A percentile compares a stretch with the other conserved stretches of the same genome.
Evolutionary conservation across 164 flowering plant species (phyloP).

Genomic region (Taxillus chinensis): DNA sequence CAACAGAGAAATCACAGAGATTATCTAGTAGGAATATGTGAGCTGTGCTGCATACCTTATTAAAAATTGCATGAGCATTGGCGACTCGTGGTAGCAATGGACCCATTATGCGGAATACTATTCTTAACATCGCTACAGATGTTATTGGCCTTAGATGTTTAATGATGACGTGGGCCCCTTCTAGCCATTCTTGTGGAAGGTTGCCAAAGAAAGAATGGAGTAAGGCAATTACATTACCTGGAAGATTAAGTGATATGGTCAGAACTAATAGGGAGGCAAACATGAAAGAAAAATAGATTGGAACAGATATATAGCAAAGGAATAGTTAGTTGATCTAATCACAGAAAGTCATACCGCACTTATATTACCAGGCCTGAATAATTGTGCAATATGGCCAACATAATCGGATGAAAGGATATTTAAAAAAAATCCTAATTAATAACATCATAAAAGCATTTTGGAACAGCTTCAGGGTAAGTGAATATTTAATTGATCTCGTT

Average conservation of each 20-base stretch:
- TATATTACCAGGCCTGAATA: too few species aligned
- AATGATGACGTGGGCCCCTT: conserved; percentile 67
- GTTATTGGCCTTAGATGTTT: conserved; percentile 81
- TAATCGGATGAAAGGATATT: too few species aligned
- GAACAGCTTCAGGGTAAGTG: too few species aligned
- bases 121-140: conserved; percentile 88
- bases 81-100: conserved; percentile 93
- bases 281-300: not conserved
- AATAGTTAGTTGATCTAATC: not conserved
- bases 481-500: too few species aligned
- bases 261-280: conserved; percentile 5
- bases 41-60: conserved; percentile 45
- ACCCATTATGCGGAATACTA: conserved; percentile 87
- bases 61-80: conserved; percentile 70
- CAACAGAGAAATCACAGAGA: not conserved
- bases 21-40: not conserved
- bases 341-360: not conserved
- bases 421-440: too few species aligned
- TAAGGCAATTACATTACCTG: conserved; percentile 86
- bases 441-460: too few species aligned
- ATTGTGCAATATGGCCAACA: too few species aligned
- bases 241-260: conserved; percentile 2
- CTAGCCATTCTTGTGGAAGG: conserved; percentile 98
- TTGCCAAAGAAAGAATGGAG: conserved; percentile 89
- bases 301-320: not conserved